These are phyloP conservation scores for Golubevia sp. DNA, from an alignment of 1,284 basidiomycete species.

Conservation along the genomic window DNA sequence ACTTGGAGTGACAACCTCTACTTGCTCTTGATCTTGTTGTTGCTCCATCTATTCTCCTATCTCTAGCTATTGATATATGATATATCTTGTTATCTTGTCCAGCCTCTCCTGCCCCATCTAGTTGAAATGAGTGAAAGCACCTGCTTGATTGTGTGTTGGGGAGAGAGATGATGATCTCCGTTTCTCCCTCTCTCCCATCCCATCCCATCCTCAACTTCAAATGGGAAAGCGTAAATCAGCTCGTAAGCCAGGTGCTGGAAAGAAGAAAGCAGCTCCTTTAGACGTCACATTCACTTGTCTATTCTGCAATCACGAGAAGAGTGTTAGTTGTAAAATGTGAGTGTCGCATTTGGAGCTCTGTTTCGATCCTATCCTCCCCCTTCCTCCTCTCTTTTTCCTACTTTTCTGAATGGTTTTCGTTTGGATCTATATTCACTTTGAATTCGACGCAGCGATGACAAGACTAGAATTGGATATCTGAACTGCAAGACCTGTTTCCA, in stretches of 20 bases:
- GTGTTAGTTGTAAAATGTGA: slow-evolving; percentile 82
- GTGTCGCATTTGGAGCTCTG: slow-evolving; percentile 78
- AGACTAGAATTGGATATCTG: slow-evolving; percentile 41
- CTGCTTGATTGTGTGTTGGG: no score
- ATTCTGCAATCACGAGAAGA: slow-evolving; percentile 89
- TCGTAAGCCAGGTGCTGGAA: slow-evolving; percentile 19
- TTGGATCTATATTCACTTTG: no score
- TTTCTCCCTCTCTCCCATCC: no score
- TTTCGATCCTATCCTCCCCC: slow-evolving; percentile 82
- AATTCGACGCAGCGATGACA: slow-evolving; percentile 60
- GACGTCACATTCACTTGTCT: slow-evolving; percentile 66
- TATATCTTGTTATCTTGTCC: no score
- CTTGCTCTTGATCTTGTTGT: not conserved
- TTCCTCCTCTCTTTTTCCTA: slow-evolving; percentile 23
- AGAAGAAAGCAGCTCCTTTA: slow-evolving; percentile 17
- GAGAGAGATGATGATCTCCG: no score
- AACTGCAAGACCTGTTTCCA: slow-evolving; percentile 58
- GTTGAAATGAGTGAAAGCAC: no score
- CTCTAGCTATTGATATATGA: no score
- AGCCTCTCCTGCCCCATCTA: no score
- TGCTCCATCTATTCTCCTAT: not conserved
- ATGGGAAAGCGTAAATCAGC: slow-evolving; percentile 32
- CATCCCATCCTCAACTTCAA: no score
- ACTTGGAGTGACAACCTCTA: not conserved
- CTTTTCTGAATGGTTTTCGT: slow-evolving; percentile 9